Conservation (phyloP, 495 filamentous ascomycete genomes). For the Podospora australis region DNA sequence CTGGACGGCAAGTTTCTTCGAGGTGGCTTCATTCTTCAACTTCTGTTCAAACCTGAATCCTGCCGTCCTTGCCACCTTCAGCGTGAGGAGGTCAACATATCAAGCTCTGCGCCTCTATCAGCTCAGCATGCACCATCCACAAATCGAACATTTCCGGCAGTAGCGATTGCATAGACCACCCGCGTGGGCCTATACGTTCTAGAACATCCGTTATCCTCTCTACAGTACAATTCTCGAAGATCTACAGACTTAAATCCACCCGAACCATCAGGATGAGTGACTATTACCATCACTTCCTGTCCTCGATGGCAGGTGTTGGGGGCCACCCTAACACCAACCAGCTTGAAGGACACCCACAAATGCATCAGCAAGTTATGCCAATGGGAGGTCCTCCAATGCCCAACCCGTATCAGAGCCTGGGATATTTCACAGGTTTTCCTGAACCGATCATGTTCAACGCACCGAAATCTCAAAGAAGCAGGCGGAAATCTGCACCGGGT, state of each 20-base stretch:
- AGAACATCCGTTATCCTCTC: neutral
- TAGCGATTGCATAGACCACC: neutral
- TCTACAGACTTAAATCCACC: too few species aligned
- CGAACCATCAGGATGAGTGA: conserved; percentile 35
- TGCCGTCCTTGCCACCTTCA: too few species aligned
- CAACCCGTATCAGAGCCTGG: conserved; percentile 37
- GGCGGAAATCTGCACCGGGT: conserved; percentile 52
- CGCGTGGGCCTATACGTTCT: conserved; percentile 2
- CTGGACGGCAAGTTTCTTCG: neutral
- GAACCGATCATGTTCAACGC: conserved; percentile 43
- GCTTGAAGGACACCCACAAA: conserved; percentile 30
- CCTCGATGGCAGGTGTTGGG: conserved; percentile 39
- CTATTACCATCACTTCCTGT: conserved; percentile 42
- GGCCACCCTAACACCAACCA: conserved; percentile 28
- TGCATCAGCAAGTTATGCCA: conserved; percentile 26
- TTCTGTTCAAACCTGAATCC: too few species aligned
- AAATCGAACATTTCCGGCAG: too few species aligned
- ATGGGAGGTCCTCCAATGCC: conserved; percentile 27
- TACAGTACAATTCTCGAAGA: too few species aligned
- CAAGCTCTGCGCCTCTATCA: too few species aligned
- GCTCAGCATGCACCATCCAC: too few species aligned
- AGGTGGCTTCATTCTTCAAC: too few species aligned
- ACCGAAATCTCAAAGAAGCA: conserved; percentile 48
- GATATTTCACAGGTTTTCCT: conserved; percentile 41
- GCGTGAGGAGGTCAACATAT: too few species aligned